Base-by-base conservation (phyloP, 441 rosid species). In the Rhodomyrtus psidioides region DNA sequence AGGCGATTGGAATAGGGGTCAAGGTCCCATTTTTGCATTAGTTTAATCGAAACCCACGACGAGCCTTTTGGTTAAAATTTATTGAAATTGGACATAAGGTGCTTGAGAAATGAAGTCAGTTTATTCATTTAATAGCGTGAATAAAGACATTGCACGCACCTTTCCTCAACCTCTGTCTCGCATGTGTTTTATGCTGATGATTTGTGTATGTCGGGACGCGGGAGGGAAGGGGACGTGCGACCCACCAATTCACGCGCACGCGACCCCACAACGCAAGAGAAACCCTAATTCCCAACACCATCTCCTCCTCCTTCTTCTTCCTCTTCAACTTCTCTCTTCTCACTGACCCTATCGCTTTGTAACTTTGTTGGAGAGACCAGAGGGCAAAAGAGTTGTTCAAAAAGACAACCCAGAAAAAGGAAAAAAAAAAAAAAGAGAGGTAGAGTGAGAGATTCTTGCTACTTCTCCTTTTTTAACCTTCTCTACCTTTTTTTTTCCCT, bases 191-290 rank as follows among this genome's bases (percentile, higher is more conserved):
- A n/a, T 17, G 79, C 30, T 2, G 79, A 65, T 44, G 49, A n/a
- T 81, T 54, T 56, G 55, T 54, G 44, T 46, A 54, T 86, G 90
- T 91, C 85, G 88, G 87, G 84, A 85, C 56, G 82, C 85, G 86
- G 85, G 88, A 88, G 90, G 82, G 88, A 62, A 49, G 19, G 16
- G 89, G 91, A 90, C 93, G 92, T 91, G 96, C 91, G 88, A 58
- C 93, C 93, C 94, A 94, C 90, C 89, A 87, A 84, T 88, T 86
- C 93, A 88, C 88, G 89, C 89, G 91, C 93, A 88, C 91, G 70
- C 88, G 85, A 90, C 93, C 92, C 91, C 91, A 89, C 93, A 76
- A 87, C 87, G 84, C 85, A 76, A 88, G 87, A 83, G 83, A 88
- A 92, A 89, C 94, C 94, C 94, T 93, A 94, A 92, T 91, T 90